phyloP scores from a whole-genome alignment of 768 basidiomycete genomes.

The Collybiopsis confluens region DNA sequence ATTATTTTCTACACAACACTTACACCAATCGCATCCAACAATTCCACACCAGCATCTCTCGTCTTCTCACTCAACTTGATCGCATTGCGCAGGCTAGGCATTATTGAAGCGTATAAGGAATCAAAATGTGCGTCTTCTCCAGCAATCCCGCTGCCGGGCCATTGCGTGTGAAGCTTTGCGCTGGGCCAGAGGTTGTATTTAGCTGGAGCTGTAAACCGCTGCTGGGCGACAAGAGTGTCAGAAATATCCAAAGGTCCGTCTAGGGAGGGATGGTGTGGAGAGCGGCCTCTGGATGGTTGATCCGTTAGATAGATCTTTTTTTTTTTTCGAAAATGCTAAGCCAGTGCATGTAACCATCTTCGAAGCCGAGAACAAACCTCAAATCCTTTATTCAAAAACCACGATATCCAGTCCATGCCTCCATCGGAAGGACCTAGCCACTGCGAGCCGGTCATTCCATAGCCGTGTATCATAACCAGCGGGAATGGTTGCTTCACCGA shows the following conservation, averaged over 20 bases:
- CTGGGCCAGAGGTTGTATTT: slow-evolving; percentile 40
- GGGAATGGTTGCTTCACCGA: slow-evolving; percentile 16
- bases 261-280: slow-evolving; percentile 34
- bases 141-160: slow-evolving; percentile 47
- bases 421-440: slow-evolving; percentile 30
- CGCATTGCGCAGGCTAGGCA: slow-evolving; percentile 33
- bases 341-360: too few relatives aligned
- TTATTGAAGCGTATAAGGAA: slow-evolving; percentile 38
- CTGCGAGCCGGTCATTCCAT: slow-evolving; percentile 27
- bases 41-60: slow-evolving; percentile 33
- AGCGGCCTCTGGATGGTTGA: slow-evolving; percentile 42
- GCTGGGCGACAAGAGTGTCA: slow-evolving; percentile 28
- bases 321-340: too few relatives aligned
- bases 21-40: slow-evolving; percentile 47
- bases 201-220: slow-evolving; percentile 40
- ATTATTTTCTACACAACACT: slow-evolving; percentile 12
- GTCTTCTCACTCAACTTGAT: slow-evolving; percentile 34
- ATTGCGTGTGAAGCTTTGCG: slow-evolving; percentile 43
- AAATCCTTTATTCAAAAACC: slow-evolving; percentile 26
- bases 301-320: slow-evolving; percentile 39
- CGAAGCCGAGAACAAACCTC: slow-evolving; percentile 17
- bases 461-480: slow-evolving; percentile 25
- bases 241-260: slow-evolving; percentile 32
- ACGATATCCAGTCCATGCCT: slow-evolving; percentile 29
- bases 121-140: slow-evolving; percentile 41